phyloP scores from a whole-genome alignment of 805 yeast species.

The Candida yuanshanica region DNA sequence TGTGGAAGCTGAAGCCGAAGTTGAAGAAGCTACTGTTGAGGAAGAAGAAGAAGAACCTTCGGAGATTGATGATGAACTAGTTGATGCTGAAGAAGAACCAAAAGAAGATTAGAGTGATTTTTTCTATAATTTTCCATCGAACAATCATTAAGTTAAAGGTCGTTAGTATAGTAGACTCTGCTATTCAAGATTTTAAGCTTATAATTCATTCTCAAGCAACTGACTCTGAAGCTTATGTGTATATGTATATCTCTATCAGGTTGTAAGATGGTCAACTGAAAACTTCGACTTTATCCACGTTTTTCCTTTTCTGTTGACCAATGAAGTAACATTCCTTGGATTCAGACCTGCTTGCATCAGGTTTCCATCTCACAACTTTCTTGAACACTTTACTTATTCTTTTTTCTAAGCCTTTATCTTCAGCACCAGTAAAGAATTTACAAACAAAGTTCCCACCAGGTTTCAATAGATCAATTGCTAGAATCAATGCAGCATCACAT shows the following conservation, averaged over 20 bases:
- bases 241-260: not conserved
- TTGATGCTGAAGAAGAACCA: slow-evolving; percentile 12
- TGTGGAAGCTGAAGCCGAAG: slow-evolving; percentile 17
- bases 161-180: not conserved
- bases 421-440: slow-evolving; percentile 81
- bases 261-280: slow-evolving; percentile 26
- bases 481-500: slow-evolving; percentile 83
- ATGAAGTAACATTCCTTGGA: slow-evolving; percentile 82
- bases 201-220: not conserved
- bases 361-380: slow-evolving; percentile 67
- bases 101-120: slow-evolving; percentile 4
- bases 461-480: slow-evolving; percentile 65
- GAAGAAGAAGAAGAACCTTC: slow-evolving; percentile 17
- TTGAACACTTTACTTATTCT: slow-evolving; percentile 55
- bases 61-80: slow-evolving; percentile 23
- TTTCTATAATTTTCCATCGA: slow-evolving; percentile 7
- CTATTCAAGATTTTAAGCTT: not conserved
- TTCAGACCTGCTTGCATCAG: slow-evolving; percentile 71
- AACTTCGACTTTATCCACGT: slow-evolving; percentile 39
- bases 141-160: not conserved
- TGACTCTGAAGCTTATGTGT: slow-evolving; percentile 5
- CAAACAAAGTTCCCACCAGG: slow-evolving; percentile 73
- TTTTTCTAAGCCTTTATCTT: slow-evolving; percentile 59
- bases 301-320: slow-evolving; percentile 44
- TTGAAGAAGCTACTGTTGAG: slow-evolving; percentile 12